Evolutionary conservation across 2,329 filamentous ascomycete species (phyloP), one percentile per base, ranked within the genome.

Genomic region (Aotearoamyces nothofagi): DNA sequence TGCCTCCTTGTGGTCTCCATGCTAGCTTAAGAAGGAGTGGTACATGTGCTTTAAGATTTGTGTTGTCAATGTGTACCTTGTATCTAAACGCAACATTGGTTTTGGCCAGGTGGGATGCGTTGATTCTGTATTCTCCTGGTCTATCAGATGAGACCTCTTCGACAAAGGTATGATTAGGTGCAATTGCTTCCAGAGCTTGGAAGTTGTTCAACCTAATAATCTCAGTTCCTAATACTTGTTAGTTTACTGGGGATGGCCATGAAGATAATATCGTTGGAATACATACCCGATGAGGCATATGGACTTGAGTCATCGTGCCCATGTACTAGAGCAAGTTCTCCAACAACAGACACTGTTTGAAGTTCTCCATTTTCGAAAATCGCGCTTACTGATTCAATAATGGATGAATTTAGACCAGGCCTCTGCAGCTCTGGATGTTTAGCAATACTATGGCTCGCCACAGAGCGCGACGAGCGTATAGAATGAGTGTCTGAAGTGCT

Each of bases 91-190:
- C 87, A 5, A 87, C 74, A 0, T 77, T 68, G 2, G 81, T 76
- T 43, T 76, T 72, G 36, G 63, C 57, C 38, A 94, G 67, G 47
- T 76, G 72, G 9, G 72, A 63, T 5, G 90, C 56, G 36, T 86
- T 70, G 17, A 98, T 58, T 0, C 61, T 69, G 54, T 92, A 98
- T 46, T 87, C 77, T 33, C 92, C 86, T 3, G 78, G 66, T 33
- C 68, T 73, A 7, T 77, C 70, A 1, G 62, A 47, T 1, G 59
- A 54, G 4, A 67, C 61, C 40, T 83, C 78, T 17, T 75, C 71
- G 29, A 96, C 74, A 54, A 96, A 92, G 33, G 84, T 80, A 24
- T 83, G 82, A 50, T 98, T 98, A 1, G 86, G 84, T 0, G 84
- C 86, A 32, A 98, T 86, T 45, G 82, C 84, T 44, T 96, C 90